Evolutionary conservation across 2,329 filamentous ascomycete species (phyloP), one percentile per base, ranked within the genome.

Genomic region (Hyphodiscus sp.): DNA sequence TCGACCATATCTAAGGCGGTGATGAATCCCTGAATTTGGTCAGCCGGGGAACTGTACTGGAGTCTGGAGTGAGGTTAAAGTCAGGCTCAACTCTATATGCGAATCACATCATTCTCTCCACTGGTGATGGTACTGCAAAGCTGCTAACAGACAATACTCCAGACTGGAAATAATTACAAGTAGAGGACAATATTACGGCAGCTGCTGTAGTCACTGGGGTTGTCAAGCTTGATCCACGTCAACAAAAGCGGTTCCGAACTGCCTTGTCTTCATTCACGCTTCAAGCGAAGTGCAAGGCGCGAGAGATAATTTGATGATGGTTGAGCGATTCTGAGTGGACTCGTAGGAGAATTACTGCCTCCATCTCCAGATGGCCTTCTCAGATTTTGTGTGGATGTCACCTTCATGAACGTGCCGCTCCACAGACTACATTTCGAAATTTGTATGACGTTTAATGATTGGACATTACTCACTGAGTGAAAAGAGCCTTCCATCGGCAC

Each of bases 351-450:
- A 44, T 55, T 59, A n/a, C 71, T 79, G 6, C 76, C 75, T 1
- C 74, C 75, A 15, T 76, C 76, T 9, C 58, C 65, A 2, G 69
- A 76, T 30, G 75, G 77, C 1, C 69, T 77, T 1, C 72, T 85
- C 54, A 85, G 85, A 65, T 82, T 83, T 69, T 83, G 81, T 54
- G 81, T 80, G 61, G 74, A 82, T 48, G 73, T 76, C 19, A 81
- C 79, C 51, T 79, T 84, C 62, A 79, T 74, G 42, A 83, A 83
- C 62, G 77, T 73, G 7, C 64, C 73, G 20, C 68, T 67, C 0
- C 73, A 74, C 56, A 73, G n/a, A n/a, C n/a, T n/a, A n/a, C n/a
- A n/a, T n/a, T n/a, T n/a, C n/a, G n/a, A n/a, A n/a, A n/a, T n/a
- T n/a, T n/a, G n/a, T n/a, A n/a, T n/a, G n/a, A n/a, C n/a, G n/a